These are phyloP conservation scores for Phyllachora maydis DNA, from an alignment of 2,329 filamentous ascomycete species.

Conservation along the genomic window DNA sequence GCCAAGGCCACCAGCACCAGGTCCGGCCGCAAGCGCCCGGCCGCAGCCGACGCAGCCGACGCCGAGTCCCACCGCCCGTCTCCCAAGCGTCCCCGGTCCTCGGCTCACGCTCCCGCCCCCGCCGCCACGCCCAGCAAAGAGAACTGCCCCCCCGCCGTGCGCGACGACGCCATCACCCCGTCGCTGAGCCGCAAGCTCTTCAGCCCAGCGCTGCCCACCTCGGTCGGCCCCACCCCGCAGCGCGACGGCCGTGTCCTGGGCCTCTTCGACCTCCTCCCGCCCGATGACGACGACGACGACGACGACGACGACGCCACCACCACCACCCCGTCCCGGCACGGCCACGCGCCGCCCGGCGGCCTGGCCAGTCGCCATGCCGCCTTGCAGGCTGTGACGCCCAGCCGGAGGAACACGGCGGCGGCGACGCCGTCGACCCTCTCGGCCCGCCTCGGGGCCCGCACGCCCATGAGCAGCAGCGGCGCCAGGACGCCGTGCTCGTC, in stretches of 20 bases:
- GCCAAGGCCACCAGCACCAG: no score
- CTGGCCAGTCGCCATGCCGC: no score
- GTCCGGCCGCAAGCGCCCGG: slow-evolving; percentile 4
- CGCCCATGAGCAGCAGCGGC: not conserved
- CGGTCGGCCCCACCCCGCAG: slow-evolving; percentile 61
- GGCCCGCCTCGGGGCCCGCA: no score
- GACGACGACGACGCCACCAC: no score
- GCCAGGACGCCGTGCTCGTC: slow-evolving; percentile 12
- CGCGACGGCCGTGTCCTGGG: slow-evolving; percentile 58
- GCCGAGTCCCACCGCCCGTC: slow-evolving; percentile 34
- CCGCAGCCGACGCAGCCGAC: slow-evolving; percentile 13
- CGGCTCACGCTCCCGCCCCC: no score
- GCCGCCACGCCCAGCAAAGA: slow-evolving; percentile 8
- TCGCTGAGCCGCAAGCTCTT: slow-evolving; percentile 36
- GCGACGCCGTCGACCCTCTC: slow-evolving; percentile 15
- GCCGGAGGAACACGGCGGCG: slow-evolving; percentile 31
- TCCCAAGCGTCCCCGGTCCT: no score
- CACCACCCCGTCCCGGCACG: slow-evolving; percentile 24
- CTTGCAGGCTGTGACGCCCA: slow-evolving; percentile 1
- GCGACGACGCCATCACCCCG: slow-evolving; percentile 27
- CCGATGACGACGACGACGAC: no score
- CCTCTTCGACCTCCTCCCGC: slow-evolving; percentile 55
- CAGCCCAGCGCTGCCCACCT: slow-evolving; percentile 33
- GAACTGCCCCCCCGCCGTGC: slow-evolving; percentile 8
- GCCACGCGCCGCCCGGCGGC: no score